Evolutionary conservation across 495 filamentous ascomycete species (phyloP), one percentile per base, ranked within the genome.

Genomic region (Friedmanniomyces endolithicus): DNA sequence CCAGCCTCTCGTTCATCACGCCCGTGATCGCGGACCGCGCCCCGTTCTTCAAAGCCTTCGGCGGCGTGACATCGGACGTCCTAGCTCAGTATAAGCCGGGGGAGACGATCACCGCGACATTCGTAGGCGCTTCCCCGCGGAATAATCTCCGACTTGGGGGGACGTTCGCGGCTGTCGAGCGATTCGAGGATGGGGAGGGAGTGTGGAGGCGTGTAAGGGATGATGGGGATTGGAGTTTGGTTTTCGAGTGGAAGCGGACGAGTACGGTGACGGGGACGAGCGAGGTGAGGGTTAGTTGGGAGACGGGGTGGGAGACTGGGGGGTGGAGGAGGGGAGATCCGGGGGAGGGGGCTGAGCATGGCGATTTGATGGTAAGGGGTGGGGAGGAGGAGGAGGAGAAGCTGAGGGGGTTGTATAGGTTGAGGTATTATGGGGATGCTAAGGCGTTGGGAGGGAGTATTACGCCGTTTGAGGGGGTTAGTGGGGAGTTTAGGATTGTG

Each of bases 81-180:
- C 57, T 55, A 53, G 48, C 70, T 14, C 67, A 72, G 0, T 92
- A 87, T 55, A 53, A 64, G 2, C 71, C 69, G 11, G 83, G 85
- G 9, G 73, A 77, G 25, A 64, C 62, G 22, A 79, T 88, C 50
- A 78, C 66, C 8, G 84, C 72, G 0, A 80, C 69, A 0, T 96
- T 98, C 67, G 79, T 92, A 14, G 92, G 86, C 39, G 88, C 90
- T 2, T 96, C 95, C 58, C 90, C 90, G 19, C 74, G 90, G 34
- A 96, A 98, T 61, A 82, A 94, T 55, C 76, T 96, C 29, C 78
- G 79, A 20, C 77, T 86, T 12, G 90, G 86, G 62, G 78, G 75
- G 9, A 95, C 84, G 7, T 95, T 82, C 63, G 87, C 83, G 8
- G 81, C 83, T 1, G 82, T 96, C 2, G 88, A 97, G 72, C 75